phyloP scores from a whole-genome alignment of 345 rosid species.

The Corymbia maculata region DNA sequence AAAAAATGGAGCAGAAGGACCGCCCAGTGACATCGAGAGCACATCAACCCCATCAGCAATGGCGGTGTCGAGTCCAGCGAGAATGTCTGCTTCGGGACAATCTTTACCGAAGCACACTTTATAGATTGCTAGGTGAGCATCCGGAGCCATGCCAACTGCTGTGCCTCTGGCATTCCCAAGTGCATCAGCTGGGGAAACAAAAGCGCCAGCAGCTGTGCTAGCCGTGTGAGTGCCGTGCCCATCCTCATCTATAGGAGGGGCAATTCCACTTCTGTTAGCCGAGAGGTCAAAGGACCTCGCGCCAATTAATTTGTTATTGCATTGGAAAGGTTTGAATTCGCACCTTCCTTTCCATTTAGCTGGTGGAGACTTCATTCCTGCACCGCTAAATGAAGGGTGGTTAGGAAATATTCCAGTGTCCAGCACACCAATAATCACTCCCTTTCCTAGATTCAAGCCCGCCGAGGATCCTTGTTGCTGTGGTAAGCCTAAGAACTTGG shows the following conservation, averaged over 20 bases:
- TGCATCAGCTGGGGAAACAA: conserved; percentile 23
- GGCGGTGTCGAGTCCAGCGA: conserved; percentile 47
- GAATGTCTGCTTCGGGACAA: conserved; percentile 31
- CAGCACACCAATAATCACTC: conserved; percentile 39
- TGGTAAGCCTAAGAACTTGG: conserved; percentile 39
- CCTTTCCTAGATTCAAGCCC: conserved; percentile 28
- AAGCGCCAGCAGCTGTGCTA: conserved; percentile 39
- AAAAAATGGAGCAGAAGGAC: conserved; percentile 23
- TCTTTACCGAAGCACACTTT: conserved; percentile 44
- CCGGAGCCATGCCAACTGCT: conserved; percentile 52
- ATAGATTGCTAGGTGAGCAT: conserved; percentile 48
- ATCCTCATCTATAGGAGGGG: conserved; percentile 33
- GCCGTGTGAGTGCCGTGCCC: conserved; percentile 60
- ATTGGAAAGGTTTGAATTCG: conserved; percentile 17
- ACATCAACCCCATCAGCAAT: conserved; percentile 44
- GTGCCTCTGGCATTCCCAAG: conserved; percentile 35
- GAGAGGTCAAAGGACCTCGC: conserved; percentile 31
- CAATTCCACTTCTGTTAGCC: background rate
- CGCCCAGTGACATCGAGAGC: conserved; percentile 37
- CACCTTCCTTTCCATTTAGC: conserved; percentile 49
- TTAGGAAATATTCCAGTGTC: conserved; percentile 48
- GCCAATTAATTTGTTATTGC: conserved; percentile 53
- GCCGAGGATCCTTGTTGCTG: conserved; percentile 24
- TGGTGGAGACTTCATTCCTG: conserved; percentile 31
- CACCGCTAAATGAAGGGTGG: conserved; percentile 38